These are phyloP conservation scores for Wallacemonas sp. DNA, from an alignment of 208 protist species.

Conservation along the genomic window DNA sequence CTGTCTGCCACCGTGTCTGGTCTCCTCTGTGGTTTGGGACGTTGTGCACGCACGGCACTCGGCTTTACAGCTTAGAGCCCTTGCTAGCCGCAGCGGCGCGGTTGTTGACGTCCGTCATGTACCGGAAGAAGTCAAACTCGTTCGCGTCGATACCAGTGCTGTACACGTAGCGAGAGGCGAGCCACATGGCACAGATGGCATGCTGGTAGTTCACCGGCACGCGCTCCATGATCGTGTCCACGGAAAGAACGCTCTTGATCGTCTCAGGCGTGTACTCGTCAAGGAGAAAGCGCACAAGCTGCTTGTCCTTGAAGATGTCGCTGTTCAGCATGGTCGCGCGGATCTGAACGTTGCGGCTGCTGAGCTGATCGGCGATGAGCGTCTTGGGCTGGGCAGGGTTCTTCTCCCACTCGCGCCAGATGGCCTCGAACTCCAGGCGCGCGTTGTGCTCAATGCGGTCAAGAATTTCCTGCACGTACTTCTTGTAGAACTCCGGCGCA, in stretches of 20 bases:
- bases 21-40: not conserved
- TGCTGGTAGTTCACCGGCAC: slow-evolving; percentile 93
- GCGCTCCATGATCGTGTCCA: slow-evolving; percentile 86
- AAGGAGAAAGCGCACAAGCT: slow-evolving; percentile 77
- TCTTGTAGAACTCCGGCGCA: slow-evolving; percentile 91
- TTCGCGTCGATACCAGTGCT: slow-evolving; percentile 68
- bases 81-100: slow-evolving; percentile 18
- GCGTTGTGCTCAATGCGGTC: slow-evolving; percentile 88
- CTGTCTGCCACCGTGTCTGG: not conserved
- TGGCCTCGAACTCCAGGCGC: slow-evolving; percentile 87
- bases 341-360: slow-evolving; percentile 90
- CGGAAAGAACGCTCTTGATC: slow-evolving; percentile 74
- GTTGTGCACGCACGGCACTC: not conserved
- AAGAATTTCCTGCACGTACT: slow-evolving; percentile 91
- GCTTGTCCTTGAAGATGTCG: slow-evolving; percentile 81
- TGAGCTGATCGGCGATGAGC: slow-evolving; percentile 83
- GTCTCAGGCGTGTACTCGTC: slow-evolving; percentile 73
- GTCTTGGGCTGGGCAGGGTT: slow-evolving; percentile 59
- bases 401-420: slow-evolving; percentile 80
- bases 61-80: not conserved
- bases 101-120: slow-evolving; percentile 70
- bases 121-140: slow-evolving; percentile 92
- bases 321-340: slow-evolving; percentile 75
- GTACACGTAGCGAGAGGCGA: slow-evolving; percentile 94
- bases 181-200: slow-evolving; percentile 93